Conservation (phyloP, 352 stramenopile genomes). For the Phytophthora ohioensis region DNA sequence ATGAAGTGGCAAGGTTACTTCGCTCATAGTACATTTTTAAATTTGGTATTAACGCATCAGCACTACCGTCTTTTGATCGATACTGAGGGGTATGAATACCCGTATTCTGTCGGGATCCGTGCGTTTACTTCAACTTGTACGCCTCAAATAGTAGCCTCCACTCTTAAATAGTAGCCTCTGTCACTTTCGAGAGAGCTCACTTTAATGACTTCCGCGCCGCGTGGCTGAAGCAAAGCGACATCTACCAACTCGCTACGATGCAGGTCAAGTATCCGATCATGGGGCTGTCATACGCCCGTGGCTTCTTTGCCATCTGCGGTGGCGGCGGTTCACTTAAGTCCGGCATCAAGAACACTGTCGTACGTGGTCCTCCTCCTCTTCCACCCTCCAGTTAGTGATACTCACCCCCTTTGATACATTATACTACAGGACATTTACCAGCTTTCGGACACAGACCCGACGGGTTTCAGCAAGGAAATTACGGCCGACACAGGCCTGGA, state of each 20-base stretch:
- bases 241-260: constrained; percentile 46
- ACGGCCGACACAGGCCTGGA: constrained; percentile 77
- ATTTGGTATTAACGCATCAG: too few species aligned
- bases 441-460: constrained; percentile 68
- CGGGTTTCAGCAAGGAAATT: constrained; percentile 73
- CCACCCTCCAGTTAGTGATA: constrained; percentile 7
- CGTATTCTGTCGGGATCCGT: too few species aligned
- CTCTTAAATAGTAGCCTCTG: neutral
- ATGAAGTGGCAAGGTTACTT: constrained; percentile 13
- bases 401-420: constrained; percentile 7
- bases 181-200: neutral
- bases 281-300: constrained; percentile 76
- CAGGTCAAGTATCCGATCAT: constrained; percentile 89
- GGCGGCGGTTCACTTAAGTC: constrained; percentile 85
- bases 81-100: too few species aligned
- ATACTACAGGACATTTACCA: constrained; percentile 73
- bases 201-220: constrained; percentile 17
- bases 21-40: neutral
- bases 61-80: too few species aligned
- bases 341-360: constrained; percentile 88
- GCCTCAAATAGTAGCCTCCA: constrained; percentile 7
- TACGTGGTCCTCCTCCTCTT: constrained; percentile 41
- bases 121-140: constrained; percentile 3
- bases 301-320: constrained; percentile 83
- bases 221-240: constrained; percentile 23